A percentile compares a stretch with the other conserved stretches of the same genome.
Evolutionary conservation across 139 green algal genomes (phyloP).

Genomic region (Chlorella sp.): DNA sequence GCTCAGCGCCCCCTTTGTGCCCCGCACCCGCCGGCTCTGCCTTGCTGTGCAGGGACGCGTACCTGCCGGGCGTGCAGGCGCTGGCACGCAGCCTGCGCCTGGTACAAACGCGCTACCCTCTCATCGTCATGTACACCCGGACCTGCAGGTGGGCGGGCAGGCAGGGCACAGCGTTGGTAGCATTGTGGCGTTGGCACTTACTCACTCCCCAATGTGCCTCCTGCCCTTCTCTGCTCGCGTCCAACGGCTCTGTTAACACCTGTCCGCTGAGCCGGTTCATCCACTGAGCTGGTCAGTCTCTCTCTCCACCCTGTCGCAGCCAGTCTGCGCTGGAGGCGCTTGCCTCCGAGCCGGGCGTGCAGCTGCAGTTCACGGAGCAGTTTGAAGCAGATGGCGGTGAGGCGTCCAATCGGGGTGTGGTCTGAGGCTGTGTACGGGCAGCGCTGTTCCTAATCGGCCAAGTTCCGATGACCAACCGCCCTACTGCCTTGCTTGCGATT

Average conservation of each 20-base stretch:
- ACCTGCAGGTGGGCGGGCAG: too few species aligned
- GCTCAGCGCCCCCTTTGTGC: neutral
- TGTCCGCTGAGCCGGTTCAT: too few species aligned
- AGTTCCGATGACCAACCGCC: too few species aligned
- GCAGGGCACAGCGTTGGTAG: too few species aligned
- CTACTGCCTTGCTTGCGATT: too few species aligned
- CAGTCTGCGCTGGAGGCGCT: neutral
- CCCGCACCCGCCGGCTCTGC: neutral
- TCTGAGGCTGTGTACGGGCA: too few species aligned
- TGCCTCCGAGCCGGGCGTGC: neutral
- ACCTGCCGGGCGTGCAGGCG: slow-evolving; percentile 43
- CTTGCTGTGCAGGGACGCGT: slow-evolving; percentile 16
- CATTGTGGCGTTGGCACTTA: too few species aligned
- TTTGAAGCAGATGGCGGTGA: slow-evolving; percentile 21
- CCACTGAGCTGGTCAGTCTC: too few species aligned
- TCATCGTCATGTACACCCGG: slow-evolving; percentile 37
- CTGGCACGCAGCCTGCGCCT: slow-evolving; percentile 1
- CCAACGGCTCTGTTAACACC: too few species aligned
- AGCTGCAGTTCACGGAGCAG: slow-evolving; percentile 22
- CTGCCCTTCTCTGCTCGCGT: too few species aligned
- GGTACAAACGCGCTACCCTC: slow-evolving; percentile 4
- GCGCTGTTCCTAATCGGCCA: too few species aligned
- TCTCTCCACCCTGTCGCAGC: neutral
- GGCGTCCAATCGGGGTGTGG: neutral
- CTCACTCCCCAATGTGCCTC: too few species aligned